Conservation (phyloP, 2,329 filamentous ascomycete species). For the Capronia epimyces region DNA sequence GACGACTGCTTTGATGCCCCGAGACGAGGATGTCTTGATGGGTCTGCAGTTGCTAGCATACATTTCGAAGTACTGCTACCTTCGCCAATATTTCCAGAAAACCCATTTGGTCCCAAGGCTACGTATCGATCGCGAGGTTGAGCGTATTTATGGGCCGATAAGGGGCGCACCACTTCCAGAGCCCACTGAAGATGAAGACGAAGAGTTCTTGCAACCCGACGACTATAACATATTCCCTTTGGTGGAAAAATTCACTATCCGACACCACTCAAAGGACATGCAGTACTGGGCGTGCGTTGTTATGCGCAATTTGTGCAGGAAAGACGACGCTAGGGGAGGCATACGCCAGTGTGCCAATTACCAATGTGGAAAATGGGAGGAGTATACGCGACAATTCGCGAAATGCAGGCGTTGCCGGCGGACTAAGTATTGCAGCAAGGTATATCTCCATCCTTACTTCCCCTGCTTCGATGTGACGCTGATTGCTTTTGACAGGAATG, state of each 20-base stretch:
- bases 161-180: conserved; percentile 34
- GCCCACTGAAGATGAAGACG: conserved; percentile 62
- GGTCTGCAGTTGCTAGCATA: conserved; percentile 94
- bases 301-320: conserved; percentile 96
- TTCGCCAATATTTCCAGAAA: conserved; percentile 89
- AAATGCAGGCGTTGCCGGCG: conserved; percentile 94
- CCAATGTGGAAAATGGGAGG: conserved; percentile 97
- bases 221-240: conserved; percentile 98
- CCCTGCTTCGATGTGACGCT: neutral
- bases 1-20: conserved; percentile 83
- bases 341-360: conserved; percentile 98
- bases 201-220: conserved; percentile 86
- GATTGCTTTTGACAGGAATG: conserved; percentile 51
- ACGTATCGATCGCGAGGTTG: conserved; percentile 80
- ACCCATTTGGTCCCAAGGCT: conserved; percentile 89
- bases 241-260: conserved; percentile 95
- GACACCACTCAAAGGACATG: conserved; percentile 94
- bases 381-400: conserved; percentile 92
- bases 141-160: conserved; percentile 68
- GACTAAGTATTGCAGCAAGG: conserved; percentile 99
- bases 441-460: conserved; percentile 6
- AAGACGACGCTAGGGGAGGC: conserved; percentile 88
- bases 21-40: conserved; percentile 97
- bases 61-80: conserved; percentile 96
- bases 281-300: conserved; percentile 99